These are phyloP conservation scores for Globisporangium yorkense DNA, from an alignment of 352 stramenopile genomes.

Conservation along the genomic window DNA sequence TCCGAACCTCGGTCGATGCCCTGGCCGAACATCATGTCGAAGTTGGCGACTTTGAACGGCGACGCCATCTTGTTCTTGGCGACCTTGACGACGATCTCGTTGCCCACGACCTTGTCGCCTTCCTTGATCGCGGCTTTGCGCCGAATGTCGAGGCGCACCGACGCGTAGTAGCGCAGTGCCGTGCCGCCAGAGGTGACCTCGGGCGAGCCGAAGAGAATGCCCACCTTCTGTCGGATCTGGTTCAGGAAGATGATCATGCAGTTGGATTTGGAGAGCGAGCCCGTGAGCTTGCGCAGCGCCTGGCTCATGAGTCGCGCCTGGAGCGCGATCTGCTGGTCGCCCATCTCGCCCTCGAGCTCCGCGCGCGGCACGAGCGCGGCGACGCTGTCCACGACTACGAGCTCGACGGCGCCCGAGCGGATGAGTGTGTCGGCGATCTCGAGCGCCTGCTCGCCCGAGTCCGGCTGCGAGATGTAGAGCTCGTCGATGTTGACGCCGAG, in stretches of 20 bases:
- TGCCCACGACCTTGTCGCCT: constrained; percentile 90
- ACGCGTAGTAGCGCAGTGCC: constrained; percentile 82
- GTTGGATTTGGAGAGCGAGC: constrained; percentile 92
- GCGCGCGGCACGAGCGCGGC: constrained; percentile 95
- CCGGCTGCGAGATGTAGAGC: constrained; percentile 96
- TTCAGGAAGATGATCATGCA: constrained; percentile 98
- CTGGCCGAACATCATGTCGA: constrained; percentile 97
- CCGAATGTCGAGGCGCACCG: constrained; percentile 94
- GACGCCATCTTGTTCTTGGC: constrained; percentile 99
- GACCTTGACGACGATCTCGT: constrained; percentile 97
- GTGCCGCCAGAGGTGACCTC: constrained; percentile 95
- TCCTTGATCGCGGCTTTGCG: constrained; percentile 91
- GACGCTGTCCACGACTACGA: constrained; percentile 98
- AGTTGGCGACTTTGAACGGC: constrained; percentile 92
- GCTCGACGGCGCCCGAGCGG: constrained; percentile 92
- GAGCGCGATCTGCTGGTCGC: constrained; percentile 96
- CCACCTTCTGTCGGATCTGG: constrained; percentile 97
- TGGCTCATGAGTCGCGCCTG: constrained; percentile 97
- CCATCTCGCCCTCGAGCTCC: constrained; percentile 93
- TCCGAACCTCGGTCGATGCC: constrained; percentile 92
- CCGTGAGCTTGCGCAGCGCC: constrained; percentile 96
- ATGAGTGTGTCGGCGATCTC: constrained; percentile 98
- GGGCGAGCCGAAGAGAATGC: constrained; percentile 96
- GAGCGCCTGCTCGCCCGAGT: constrained; percentile 97
- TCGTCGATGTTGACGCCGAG: constrained; percentile 94